Percentiles rank a stretch among this genome's conserved stretches.
Conservation (phyloP, 2,329 filamentous ascomycete species). For the Exserohilum rostratum region DNA sequence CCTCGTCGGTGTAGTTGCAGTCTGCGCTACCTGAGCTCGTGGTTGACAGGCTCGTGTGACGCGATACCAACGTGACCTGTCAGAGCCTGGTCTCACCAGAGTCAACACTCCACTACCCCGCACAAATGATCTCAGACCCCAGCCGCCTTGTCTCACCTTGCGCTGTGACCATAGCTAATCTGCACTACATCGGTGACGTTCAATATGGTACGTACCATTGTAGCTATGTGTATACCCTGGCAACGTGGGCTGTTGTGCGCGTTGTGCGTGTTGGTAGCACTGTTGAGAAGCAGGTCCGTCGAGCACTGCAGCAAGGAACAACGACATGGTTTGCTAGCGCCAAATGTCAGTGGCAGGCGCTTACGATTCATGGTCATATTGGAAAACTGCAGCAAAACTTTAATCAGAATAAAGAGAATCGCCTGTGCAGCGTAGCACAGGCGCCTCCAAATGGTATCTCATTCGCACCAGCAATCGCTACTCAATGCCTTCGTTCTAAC, state of each 20-base stretch:
- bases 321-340: too few relatives aligned
- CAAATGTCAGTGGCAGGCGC: too few relatives aligned
- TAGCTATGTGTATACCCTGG: not conserved
- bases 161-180: slow-evolving; percentile 23
- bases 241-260: not conserved
- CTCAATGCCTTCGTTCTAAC: not conserved
- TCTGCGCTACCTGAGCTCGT: slow-evolving; percentile 3
- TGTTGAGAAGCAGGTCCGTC: not conserved
- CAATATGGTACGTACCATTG: not conserved
- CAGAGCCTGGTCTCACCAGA: slow-evolving; percentile 11
- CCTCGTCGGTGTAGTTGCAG: not conserved
- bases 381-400: not conserved
- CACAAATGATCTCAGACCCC: not conserved
- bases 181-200: slow-evolving; percentile 13
- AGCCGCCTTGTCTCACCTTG: slow-evolving; percentile 2
- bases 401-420: not conserved
- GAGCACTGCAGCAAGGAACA: too few relatives aligned
- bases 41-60: slow-evolving; percentile 9
- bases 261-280: not conserved
- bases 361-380: too few relatives aligned
- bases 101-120: slow-evolving; percentile 11
- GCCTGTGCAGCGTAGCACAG: not conserved
- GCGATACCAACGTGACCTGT: slow-evolving; percentile 9
- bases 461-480: not conserved
- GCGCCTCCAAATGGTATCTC: not conserved